A percentile compares a stretch with the other conserved stretches of the same genome.
These are phyloP conservation scores for Termitomyces sp. DNA, from an alignment of 768 basidiomycete genomes.

Conservation along the genomic window DNA sequence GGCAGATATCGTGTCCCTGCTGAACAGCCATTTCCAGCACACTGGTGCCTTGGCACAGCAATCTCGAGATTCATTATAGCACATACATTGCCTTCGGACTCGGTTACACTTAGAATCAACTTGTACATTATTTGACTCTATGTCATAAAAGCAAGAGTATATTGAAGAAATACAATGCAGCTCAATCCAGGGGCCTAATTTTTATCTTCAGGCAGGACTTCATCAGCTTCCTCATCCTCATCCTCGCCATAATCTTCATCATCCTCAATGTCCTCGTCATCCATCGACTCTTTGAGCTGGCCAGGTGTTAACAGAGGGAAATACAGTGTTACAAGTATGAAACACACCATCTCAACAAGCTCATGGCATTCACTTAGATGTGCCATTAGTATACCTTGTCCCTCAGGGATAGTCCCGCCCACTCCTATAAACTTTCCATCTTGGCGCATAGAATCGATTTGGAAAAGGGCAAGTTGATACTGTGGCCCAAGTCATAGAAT, in stretches of 20 bases:
- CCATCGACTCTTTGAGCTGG: slow-evolving; percentile 81
- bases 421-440: slow-evolving; percentile 91
- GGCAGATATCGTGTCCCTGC: slow-evolving; percentile 53
- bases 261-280: slow-evolving; percentile 43
- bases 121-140: slow-evolving; percentile 7
- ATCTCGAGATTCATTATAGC: slow-evolving; percentile 4
- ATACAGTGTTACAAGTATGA: neutral
- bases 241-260: slow-evolving; percentile 22
- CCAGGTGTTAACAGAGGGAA: neutral
- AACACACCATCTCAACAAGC: slow-evolving; percentile 82
- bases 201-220: neutral
- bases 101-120: neutral
- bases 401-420: slow-evolving; percentile 90
- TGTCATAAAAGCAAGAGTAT: neutral
- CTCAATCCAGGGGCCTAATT: neutral
- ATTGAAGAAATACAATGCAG: neutral
- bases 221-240: slow-evolving; percentile 14
- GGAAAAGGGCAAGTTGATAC: slow-evolving; percentile 93
- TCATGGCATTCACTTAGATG: slow-evolving; percentile 97
- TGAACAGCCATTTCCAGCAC: slow-evolving; percentile 55
- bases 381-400: slow-evolving; percentile 94
- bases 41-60: slow-evolving; percentile 31
- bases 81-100: neutral
- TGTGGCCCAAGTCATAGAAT: slow-evolving; percentile 20
- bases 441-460: slow-evolving; percentile 89